phyloP scores from a whole-genome alignment of 2,329 filamentous ascomycete genomes.

The Claviceps quebecensis region DNA sequence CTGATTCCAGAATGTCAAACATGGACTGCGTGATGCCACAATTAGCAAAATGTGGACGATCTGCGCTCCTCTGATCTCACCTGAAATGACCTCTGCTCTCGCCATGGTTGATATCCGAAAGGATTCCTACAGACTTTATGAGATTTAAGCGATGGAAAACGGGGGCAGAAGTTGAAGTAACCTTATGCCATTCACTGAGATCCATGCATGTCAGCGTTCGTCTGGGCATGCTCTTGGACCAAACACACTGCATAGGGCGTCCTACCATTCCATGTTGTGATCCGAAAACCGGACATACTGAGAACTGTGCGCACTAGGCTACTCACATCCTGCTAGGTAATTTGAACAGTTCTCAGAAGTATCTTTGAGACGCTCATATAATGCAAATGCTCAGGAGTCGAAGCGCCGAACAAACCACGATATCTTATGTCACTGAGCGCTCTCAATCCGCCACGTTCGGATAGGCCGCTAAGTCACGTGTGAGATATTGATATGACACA shows the following conservation, averaged over 20 bases:
- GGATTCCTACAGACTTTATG: constrained; percentile 44
- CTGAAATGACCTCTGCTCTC: constrained; percentile 54
- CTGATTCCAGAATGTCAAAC: constrained; percentile 86
- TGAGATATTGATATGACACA: background rate
- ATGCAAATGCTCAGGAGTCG: background rate
- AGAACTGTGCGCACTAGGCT: background rate
- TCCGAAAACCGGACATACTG: constrained; percentile 54
- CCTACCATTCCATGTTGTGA: constrained; percentile 78
- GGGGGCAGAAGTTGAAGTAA: background rate
- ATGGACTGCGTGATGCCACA: constrained; percentile 44
- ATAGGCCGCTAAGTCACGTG: background rate
- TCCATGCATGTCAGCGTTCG: constrained; percentile 2
- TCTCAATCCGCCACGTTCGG: background rate
- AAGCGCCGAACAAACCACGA: background rate
- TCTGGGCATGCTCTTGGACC: background rate
- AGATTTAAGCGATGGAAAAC: background rate
- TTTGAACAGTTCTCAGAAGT: background rate
- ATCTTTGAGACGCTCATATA: background rate
- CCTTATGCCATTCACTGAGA: constrained; percentile 66
- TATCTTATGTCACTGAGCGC: background rate
- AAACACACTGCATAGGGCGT: constrained; percentile 1
- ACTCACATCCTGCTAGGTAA: background rate
- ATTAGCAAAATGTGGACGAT: background rate
- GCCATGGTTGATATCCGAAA: constrained; percentile 75
- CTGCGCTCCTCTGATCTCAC: constrained; percentile 23